phyloP scores from a whole-genome alignment of 1,284 basidiomycete species.

The Ustilago lituana region DNA sequence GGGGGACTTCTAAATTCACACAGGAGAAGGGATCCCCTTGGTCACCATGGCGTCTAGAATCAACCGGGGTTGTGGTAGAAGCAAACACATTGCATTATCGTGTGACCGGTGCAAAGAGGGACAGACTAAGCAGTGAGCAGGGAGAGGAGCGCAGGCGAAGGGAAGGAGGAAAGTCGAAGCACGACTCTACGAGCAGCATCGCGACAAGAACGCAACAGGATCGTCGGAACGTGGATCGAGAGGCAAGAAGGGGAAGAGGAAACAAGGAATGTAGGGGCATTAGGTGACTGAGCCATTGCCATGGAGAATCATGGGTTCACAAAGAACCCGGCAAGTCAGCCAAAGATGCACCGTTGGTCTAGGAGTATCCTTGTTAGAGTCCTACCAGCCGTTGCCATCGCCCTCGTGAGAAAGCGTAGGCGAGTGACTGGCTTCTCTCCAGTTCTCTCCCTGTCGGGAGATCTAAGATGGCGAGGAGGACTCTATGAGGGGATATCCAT shows the following conservation, averaged over 20 bases:
- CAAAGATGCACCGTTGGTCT: conserved; percentile 56
- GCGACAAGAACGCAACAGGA: background rate
- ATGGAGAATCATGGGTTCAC: conserved; percentile 18
- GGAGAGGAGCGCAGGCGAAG: no score
- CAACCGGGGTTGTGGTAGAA: no score
- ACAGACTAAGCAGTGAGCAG: no score
- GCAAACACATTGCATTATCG: no score
- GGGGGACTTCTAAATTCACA: no score
- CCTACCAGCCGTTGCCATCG: conserved; percentile 39
- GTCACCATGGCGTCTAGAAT: no score
- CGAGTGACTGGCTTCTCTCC: conserved; percentile 38
- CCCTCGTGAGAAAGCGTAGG: conserved; percentile 34
- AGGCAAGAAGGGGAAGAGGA: background rate
- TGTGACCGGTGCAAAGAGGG: no score
- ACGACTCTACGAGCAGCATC: no score
- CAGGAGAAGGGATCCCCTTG: no score
- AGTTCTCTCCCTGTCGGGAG: conserved; percentile 49
- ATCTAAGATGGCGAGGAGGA: conserved; percentile 52
- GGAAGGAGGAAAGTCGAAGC: no score
- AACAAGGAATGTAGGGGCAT: conserved; percentile 42
- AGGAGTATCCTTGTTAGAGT: conserved; percentile 50
- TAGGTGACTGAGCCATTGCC: conserved; percentile 54
- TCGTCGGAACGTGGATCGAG: background rate
- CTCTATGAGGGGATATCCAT: conserved; percentile 53
- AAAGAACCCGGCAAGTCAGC: conserved; percentile 47